Base-by-base conservation (phyloP, 1,139 yeast genomes). In the Komagataea norvegica region DNA sequence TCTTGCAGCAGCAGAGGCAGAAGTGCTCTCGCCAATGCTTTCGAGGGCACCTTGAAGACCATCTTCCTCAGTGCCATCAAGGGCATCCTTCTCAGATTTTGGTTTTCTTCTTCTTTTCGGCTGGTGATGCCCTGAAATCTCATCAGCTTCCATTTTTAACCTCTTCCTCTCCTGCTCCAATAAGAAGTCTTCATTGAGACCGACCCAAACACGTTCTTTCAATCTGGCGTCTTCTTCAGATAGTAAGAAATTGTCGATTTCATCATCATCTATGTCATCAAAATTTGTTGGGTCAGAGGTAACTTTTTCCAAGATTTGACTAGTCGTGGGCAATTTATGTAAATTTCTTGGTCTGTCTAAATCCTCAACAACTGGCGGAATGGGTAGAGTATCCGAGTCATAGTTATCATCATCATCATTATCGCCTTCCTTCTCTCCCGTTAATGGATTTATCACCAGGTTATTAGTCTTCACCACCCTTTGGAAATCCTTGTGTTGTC, bases 71-170 rank as follows among this genome's bases (percentile, higher is more conserved):
- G 47, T 4, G 8, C 59, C 63, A 14, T 43, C 48, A 6, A 53
- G 31, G 2, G 51, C 53, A 14, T 51, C 56, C 3, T 21, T 36
- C 37, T 47, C 58, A 10, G 48, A 50, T 45, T 61, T 60, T 27
- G 51, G 47, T 41, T 52, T 56, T 38, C 59, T 61, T 52, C 57
- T 66, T 52, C 65, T 61, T 14, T 49, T 55, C 27, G 59, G 67
- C 46, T 61, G 68, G 1, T 84, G 77, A 52, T 82, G 84, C 5
- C 93, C 93, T 0, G 88, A 79, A 29, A 81, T 67, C 43, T 76
- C 78, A 62, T 93, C 98, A 0, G 96, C 93, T 55, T 89, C 95
- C 37, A 74, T 73, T 55, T 89, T 86, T 47, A 89, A 69, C 45
- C 91, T 67, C 57, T 87, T 88, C 50, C 77, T 77, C 52, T 91